Evolutionary conservation across 2,329 filamentous ascomycete species (phyloP), one percentile per base, ranked within the genome.

Genomic region (Camillea tinctor): DNA sequence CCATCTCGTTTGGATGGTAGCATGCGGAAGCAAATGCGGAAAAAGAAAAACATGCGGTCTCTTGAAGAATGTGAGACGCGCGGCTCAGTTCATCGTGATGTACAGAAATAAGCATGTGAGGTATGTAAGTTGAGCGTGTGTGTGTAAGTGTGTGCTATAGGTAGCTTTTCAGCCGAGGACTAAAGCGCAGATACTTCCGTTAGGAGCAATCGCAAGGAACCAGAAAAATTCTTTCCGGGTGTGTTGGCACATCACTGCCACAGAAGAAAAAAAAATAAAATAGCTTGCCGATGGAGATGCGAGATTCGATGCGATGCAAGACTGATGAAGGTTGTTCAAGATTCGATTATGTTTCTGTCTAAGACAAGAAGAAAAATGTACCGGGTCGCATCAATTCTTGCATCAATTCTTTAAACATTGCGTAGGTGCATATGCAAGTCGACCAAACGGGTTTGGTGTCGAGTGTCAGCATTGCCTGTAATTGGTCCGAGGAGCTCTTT

Each of bases 401-500:
- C 36, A 44, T 44, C 36, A 17, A 44, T 44, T 44, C 36, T 44
- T 44, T 30, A 30, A n/a, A 44, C 36, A 44, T 44, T 44, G 36
- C 61, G 61, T 59, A 23, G 11, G 36, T 52, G 23, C 20, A 50
- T 55, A 60, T 54, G 59, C n/a, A 58, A 50, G 60, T 57, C 52
- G 44, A 13, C 36, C 6, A 24, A 50, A 21, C 9, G 21, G 22
- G 24, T 51, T 44, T 20, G 57, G 55, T 24, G 20, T 21, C 8
- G 3, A 9, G 21, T 30, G 9, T n/a, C 19, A 23, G 23, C 2
- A 15, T 7, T 15, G 40, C 4, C 52, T 56, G 54, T 60, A 55
- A 65, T 67, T 67, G 65, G 65, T 22, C 53, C n/a, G 53, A 55
- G 48, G 23, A 54, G 24, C 54, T 30, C 22, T 50, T 70, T 70